phyloP scores from a whole-genome alignment of 805 yeast genomes.

The Sungouiozyma intestinalis region DNA sequence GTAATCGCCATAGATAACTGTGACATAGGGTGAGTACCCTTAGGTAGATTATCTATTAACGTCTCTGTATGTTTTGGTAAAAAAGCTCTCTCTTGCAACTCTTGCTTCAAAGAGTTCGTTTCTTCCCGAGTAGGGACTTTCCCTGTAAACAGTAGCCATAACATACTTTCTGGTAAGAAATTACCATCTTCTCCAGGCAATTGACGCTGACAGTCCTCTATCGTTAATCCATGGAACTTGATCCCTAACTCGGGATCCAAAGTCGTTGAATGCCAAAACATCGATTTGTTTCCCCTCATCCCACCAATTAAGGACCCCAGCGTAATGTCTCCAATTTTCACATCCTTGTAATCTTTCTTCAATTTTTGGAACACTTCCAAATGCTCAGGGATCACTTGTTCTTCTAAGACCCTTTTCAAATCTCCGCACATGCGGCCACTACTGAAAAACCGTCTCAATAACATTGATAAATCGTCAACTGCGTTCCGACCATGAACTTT shows the following conservation, averaged over 20 bases:
- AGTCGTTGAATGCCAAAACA: conserved; percentile 74
- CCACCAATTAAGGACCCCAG: conserved; percentile 50
- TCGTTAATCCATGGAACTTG: conserved; percentile 68
- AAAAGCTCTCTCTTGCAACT: conserved; percentile 43
- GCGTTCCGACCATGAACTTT: not conserved
- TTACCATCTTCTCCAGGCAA: conserved; percentile 49
- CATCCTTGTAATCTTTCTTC: conserved; percentile 29
- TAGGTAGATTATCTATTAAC: conserved; percentile 53
- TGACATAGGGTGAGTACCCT: conserved; percentile 73
- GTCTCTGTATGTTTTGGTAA: conserved; percentile 56
- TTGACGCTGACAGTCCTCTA: conserved; percentile 55
- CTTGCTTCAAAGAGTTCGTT: conserved; percentile 44
- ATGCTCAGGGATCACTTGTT: conserved; percentile 34
- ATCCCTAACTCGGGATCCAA: conserved; percentile 71
- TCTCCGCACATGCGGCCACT: not conserved
- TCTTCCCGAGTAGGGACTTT: conserved; percentile 55
- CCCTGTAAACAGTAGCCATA: conserved; percentile 72
- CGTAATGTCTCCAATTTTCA: conserved; percentile 29
- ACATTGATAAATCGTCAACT: not conserved
- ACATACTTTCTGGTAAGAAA: conserved; percentile 66
- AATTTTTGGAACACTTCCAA: conserved; percentile 32
- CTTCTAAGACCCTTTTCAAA: conserved; percentile 1
- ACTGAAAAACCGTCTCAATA: not conserved
- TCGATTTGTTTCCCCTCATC: conserved; percentile 67
- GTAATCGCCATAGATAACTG: conserved; percentile 68